Evolutionary conservation across 2,329 filamentous ascomycete species (phyloP).

Genomic region (Alternaria gansuensis): DNA sequence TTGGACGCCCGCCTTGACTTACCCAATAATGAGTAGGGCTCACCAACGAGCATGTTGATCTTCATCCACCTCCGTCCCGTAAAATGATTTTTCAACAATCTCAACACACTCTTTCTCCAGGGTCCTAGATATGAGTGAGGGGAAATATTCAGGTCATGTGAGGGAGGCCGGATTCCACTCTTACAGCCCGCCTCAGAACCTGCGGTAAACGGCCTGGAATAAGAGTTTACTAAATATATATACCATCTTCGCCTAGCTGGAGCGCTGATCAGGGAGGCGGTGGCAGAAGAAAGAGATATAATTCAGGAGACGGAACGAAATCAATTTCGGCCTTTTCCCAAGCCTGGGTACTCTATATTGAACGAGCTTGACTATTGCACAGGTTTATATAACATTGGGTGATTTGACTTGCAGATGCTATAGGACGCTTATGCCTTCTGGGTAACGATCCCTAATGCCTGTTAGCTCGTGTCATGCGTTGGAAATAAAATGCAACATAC

Average conservation of each 20-base stretch:
- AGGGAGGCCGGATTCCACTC: too few species aligned
- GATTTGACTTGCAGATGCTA: conserved; percentile 40
- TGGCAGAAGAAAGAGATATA: neutral
- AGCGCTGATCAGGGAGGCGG: too few species aligned
- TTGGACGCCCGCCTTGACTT: too few species aligned
- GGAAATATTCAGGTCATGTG: too few species aligned
- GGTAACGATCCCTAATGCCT: conserved; percentile 47
- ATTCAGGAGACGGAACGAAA: conserved; percentile 28
- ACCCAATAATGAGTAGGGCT: too few species aligned
- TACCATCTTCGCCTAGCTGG: neutral
- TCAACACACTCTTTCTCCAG: too few species aligned
- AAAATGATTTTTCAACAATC: too few species aligned
- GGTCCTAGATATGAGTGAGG: too few species aligned
- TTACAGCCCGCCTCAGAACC: neutral
- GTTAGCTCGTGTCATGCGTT: conserved; percentile 28
- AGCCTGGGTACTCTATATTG: conserved; percentile 47
- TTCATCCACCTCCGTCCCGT: too few species aligned
- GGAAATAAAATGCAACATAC: conserved; percentile 61
- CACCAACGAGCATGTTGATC: too few species aligned
- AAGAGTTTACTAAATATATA: neutral
- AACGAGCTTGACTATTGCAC: conserved; percentile 53
- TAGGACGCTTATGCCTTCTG: conserved; percentile 51
- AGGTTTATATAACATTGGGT: conserved; percentile 53
- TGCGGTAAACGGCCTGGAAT: neutral
- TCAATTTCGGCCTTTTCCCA: conserved; percentile 38